Evolutionary conservation across 805 yeast genomes (phyloP), one percentile per base, ranked within the genome.

Genomic region (Barnettozyma sucrosica): DNA sequence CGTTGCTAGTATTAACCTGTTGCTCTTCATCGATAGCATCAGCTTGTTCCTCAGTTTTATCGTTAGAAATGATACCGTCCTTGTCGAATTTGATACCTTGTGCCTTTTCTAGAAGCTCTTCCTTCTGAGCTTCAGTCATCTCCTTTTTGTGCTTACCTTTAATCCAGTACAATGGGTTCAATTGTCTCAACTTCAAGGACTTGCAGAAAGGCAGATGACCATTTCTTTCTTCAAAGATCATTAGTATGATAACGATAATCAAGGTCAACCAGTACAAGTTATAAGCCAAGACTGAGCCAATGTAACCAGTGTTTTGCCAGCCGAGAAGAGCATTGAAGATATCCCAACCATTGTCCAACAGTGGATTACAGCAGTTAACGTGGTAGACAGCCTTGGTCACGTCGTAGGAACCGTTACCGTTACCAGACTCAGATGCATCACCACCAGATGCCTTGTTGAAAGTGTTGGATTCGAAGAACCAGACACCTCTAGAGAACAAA

Each of bases 301-400:
- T 78, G 55, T 96, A 89, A 50, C 97, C 98, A 46, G 96, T 79
- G 70, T 92, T 92, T 72, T 89, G 96, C 99, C 99, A 92, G 53
- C 98, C 99, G 54, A 92, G 73, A 48, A 92, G 67, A 24, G 97
- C 88, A 63, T 92, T 92, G 77, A 92, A 92, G 52, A 92, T 82
- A 77, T 89, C 96, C 98, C 98, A 92, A 71, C 97, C 98, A 58
- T 83, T 81, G 68, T 85, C 92, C 50, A 76, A 73, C 67, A 85
- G 90, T 41, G 97, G 97, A 69, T 89, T 89, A 74, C 98, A 92
- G 72, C 97, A 92, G 76, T 92, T 89, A 52, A 92, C 95, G 70
- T 92, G 99, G 90, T 96, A 92, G 24, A 92, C 97, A 13, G 85
- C 69, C 61, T 76, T 77, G 44, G 73, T 60, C 60, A 92, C 79